Evolutionary conservation across 1,139 yeast species (phyloP).

Genomic region (Trichomonascaceae sp.): DNA sequence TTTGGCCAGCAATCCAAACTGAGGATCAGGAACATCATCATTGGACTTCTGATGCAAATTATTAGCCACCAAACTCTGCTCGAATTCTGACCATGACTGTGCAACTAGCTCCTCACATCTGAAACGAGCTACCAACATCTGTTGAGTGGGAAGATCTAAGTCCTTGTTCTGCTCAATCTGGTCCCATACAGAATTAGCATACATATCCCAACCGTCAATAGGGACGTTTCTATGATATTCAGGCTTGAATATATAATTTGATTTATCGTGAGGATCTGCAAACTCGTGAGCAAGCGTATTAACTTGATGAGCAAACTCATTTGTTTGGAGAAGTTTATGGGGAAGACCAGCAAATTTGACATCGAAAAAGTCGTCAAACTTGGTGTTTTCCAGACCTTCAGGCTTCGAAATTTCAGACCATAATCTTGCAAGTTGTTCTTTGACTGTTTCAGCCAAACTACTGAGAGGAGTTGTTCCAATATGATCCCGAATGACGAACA

Average conservation of each 20-base stretch:
- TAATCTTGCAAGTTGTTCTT: constrained; percentile 63
- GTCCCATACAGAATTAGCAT: constrained; percentile 89
- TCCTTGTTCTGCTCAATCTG: constrained; percentile 91
- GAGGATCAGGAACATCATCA: constrained; percentile 3
- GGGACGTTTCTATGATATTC: constrained; percentile 84
- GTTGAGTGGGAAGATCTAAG: constrained; percentile 93
- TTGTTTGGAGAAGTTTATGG: constrained; percentile 78
- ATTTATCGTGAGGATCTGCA: constrained; percentile 16
- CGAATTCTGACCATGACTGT: constrained; percentile 46
- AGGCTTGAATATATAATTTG: constrained; percentile 49
- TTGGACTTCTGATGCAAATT: neutral
- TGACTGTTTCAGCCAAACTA: constrained; percentile 62
- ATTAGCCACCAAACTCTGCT: constrained; percentile 29
- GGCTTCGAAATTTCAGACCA: constrained; percentile 82
- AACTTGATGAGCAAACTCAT: constrained; percentile 63
- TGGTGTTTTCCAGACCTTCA: constrained; percentile 39
- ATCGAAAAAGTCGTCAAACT: constrained; percentile 75
- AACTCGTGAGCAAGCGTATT: constrained; percentile 57
- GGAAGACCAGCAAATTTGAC: constrained; percentile 74
- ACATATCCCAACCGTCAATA: constrained; percentile 92
- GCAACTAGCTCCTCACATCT: constrained; percentile 84
- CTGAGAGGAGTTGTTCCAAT: constrained; percentile 80
- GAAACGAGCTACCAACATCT: constrained; percentile 86
- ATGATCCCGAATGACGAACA: constrained; percentile 90
- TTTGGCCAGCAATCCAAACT: constrained; percentile 28